Conservation (phyloP, 192 early-diverging fungal species). For the Geranomyces variabilis region DNA sequence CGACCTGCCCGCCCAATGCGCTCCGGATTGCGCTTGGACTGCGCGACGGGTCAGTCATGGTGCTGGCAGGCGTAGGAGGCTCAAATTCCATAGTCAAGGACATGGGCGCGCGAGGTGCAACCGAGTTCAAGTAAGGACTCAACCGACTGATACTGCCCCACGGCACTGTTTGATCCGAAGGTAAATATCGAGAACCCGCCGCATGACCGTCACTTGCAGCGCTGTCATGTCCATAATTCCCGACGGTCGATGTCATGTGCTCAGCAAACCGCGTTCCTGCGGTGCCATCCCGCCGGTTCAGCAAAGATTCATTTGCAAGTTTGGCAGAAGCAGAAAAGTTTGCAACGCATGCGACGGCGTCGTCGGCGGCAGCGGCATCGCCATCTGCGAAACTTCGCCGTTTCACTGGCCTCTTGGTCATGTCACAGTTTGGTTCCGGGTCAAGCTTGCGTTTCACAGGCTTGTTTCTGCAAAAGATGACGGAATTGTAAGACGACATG, state of each 20-base stretch:
- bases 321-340: too few species aligned
- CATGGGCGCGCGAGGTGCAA: neutral
- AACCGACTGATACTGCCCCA: too few species aligned
- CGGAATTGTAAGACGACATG: too few species aligned
- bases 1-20: neutral
- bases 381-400: neutral
- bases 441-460: neutral
- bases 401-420: neutral
- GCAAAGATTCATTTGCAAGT: too few species aligned
- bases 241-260: too few species aligned
- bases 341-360: too few species aligned
- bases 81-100: neutral
- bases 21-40: neutral
- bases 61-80: neutral
- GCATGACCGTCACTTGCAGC: too few species aligned
- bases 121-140: too few species aligned
- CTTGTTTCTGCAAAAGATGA: conserved; percentile 4
- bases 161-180: too few species aligned
- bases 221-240: too few species aligned
- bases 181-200: too few species aligned
- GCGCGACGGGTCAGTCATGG: neutral
- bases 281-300: neutral
- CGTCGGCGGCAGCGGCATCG: neutral
- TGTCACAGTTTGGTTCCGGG: neutral
- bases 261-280: neutral